Conservation (phyloP, 208 protist genomes). For the Novymonas esmeraldas region DNA sequence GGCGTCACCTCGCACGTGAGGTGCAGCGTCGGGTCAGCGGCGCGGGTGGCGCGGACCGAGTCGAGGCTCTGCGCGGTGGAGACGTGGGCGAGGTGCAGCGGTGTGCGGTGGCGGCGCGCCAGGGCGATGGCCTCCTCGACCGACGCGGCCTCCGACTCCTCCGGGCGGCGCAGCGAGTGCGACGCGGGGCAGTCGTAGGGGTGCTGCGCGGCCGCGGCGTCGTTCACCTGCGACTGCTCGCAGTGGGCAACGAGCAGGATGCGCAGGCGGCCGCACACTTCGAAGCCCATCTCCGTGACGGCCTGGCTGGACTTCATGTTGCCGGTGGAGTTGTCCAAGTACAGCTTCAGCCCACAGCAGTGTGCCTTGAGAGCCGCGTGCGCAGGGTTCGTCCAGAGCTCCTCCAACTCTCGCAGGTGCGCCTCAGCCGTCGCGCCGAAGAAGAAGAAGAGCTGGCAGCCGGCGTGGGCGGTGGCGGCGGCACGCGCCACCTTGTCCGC, state of each 20-base stretch:
- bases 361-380: slow-evolving; percentile 54
- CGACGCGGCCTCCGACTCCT: slow-evolving; percentile 69
- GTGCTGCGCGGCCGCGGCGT: slow-evolving; percentile 51
- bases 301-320: slow-evolving; percentile 72
- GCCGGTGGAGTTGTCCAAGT: slow-evolving; percentile 89
- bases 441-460: slow-evolving; percentile 74
- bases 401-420: slow-evolving; percentile 73
- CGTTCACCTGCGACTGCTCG: slow-evolving; percentile 83
- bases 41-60: slow-evolving; percentile 69
- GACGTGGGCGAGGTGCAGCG: slow-evolving; percentile 92
- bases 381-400: slow-evolving; percentile 63
- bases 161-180: slow-evolving; percentile 82
- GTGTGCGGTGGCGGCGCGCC: slow-evolving; percentile 59
- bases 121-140: slow-evolving; percentile 69
- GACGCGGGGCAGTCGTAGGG: slow-evolving; percentile 70
- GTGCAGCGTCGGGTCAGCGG: slow-evolving; percentile 46
- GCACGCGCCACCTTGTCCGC: slow-evolving; percentile 73
- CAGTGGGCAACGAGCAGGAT: slow-evolving; percentile 89
- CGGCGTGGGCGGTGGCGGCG: slow-evolving; percentile 19
- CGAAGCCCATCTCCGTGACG: slow-evolving; percentile 71
- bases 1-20: slow-evolving; percentile 92
- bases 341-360: slow-evolving; percentile 87
- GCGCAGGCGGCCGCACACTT: slow-evolving; percentile 64
- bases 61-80: slow-evolving; percentile 85
- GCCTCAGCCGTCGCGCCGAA: slow-evolving; percentile 71